These are phyloP conservation scores for Nannochloropsis granulata DNA, from an alignment of 108 stramenopile genomes.

Conservation along the genomic window DNA sequence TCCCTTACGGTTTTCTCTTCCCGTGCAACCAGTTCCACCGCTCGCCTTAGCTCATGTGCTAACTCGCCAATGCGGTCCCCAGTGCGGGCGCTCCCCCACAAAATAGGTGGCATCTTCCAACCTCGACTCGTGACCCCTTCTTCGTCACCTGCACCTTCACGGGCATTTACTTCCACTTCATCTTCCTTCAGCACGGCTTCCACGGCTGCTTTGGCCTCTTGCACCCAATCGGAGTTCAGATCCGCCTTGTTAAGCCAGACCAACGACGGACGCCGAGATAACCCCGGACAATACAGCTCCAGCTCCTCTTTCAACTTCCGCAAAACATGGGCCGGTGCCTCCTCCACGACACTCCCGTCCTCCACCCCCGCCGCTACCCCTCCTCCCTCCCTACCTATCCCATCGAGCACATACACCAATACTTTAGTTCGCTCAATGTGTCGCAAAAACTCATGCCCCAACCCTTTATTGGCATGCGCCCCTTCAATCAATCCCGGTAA, in stretches of 20 bases:
- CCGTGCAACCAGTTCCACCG: neutral
- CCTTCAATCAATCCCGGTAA: constrained; percentile 91
- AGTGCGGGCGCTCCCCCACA: neutral
- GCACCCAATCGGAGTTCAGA: neutral
- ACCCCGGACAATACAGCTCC: neutral
- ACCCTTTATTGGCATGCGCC: constrained; percentile 73
- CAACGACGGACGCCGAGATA: neutral
- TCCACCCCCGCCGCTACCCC: neutral
- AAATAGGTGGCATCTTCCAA: neutral
- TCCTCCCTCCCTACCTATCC: neutral
- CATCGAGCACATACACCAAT: constrained; percentile 42
- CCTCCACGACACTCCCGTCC: neutral
- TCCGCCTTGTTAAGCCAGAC: neutral
- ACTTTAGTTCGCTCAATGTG: constrained; percentile 75
- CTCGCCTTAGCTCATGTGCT: neutral
- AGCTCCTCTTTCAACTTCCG: neutral
- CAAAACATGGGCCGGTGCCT: neutral
- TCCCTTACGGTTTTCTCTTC: neutral
- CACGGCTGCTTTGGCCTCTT: neutral
- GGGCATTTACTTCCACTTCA: neutral
- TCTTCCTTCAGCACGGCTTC: neutral
- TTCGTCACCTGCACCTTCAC: neutral
- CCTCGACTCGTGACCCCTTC: neutral
- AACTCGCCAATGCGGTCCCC: neutral
- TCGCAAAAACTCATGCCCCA: constrained; percentile 83